These are phyloP conservation scores for Aureobasidium sp. DNA, from an alignment of 2,329 filamentous ascomycete genomes.

Conservation along the genomic window DNA sequence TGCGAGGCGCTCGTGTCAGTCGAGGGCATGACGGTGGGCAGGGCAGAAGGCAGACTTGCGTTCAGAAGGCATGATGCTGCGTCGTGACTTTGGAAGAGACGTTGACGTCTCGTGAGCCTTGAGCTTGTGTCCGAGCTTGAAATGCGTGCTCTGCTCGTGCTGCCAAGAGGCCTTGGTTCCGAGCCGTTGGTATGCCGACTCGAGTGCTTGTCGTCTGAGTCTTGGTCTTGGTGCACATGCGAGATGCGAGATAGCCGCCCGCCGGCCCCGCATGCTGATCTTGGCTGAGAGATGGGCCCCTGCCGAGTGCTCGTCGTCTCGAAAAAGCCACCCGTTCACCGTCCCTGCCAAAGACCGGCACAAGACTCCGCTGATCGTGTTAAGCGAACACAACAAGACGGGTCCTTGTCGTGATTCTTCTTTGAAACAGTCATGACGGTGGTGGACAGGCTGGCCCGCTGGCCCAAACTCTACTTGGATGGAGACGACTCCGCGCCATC, in stretches of 20 bases:
- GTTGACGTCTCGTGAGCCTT: background rate
- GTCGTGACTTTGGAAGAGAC: background rate
- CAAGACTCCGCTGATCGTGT: background rate
- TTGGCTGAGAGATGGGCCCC: background rate
- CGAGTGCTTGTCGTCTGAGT: background rate
- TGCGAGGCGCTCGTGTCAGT: slow-evolving; percentile 1
- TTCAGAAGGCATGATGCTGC: slow-evolving; percentile 1
- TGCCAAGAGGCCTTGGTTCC: too few relatives aligned
- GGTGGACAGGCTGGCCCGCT: background rate
- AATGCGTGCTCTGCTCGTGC: background rate
- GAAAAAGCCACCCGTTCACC: background rate
- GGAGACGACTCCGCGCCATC: background rate
- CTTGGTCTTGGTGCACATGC: background rate
- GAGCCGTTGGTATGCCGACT: too few relatives aligned
- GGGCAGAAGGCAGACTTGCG: background rate
- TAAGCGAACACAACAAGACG: background rate
- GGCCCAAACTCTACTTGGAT: background rate
- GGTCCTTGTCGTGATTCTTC: background rate
- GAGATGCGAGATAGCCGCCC: background rate
- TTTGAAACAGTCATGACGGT: background rate
- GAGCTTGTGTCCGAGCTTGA: background rate
- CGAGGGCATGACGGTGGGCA: background rate
- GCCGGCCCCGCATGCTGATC: background rate
- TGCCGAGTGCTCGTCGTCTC: background rate
- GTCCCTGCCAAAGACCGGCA: background rate